Evolutionary conservation across 2,329 filamentous ascomycete species (phyloP).

Genomic region (Aspergillus alliaceus): DNA sequence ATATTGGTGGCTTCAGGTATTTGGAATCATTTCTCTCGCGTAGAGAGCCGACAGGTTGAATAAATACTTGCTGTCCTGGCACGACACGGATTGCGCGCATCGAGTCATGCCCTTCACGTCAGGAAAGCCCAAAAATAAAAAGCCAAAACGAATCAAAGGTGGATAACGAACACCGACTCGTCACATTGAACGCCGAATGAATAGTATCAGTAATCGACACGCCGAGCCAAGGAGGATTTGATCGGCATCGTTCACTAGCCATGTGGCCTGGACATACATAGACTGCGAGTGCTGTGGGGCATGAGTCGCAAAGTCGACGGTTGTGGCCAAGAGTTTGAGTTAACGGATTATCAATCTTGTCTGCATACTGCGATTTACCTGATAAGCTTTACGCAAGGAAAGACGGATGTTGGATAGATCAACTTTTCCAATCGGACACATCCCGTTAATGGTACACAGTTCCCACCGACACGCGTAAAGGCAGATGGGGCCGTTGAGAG

Average conservation of each 20-base stretch:
- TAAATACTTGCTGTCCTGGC: background rate
- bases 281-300: background rate
- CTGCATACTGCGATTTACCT: background rate
- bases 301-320: background rate
- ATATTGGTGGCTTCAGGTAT: slow-evolving; percentile 18
- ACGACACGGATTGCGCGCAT: background rate
- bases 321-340: background rate
- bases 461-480: background rate
- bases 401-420: background rate
- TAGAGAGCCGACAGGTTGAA: background rate
- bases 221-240: background rate
- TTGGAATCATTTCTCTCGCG: slow-evolving; percentile 21
- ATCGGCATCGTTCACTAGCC: background rate
- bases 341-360: background rate
- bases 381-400: background rate
- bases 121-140: background rate
- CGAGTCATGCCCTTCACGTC: background rate
- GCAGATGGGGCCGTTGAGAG: too few relatives aligned
- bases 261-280: background rate
- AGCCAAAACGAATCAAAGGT: background rate
- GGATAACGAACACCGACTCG: background rate
- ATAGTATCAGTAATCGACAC: background rate
- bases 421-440: background rate
- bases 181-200: background rate
- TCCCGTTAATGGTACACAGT: background rate